These are phyloP conservation scores for Cryphonectria japonica DNA, from an alignment of 2,329 filamentous ascomycete species.

Conservation along the genomic window DNA sequence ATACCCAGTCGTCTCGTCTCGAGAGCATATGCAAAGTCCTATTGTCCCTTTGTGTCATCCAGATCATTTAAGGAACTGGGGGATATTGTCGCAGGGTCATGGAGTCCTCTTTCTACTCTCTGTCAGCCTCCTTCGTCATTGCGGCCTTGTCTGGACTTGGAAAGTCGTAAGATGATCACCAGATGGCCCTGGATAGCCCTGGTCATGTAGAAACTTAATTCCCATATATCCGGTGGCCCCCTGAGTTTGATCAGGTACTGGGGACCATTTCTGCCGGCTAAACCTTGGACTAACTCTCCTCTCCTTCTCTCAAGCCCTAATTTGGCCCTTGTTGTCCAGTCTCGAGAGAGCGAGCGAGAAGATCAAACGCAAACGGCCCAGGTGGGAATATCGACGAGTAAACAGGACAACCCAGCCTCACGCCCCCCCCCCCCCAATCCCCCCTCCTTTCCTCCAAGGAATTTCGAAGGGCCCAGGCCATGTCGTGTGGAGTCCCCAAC, in stretches of 20 bases:
- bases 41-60: background rate
- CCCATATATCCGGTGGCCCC: background rate
- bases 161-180: constrained; percentile 24
- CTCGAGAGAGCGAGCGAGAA: background rate
- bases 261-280: background rate
- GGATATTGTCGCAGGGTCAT: background rate
- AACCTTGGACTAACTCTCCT: background rate
- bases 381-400: background rate
- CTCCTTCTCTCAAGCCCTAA: too few species aligned
- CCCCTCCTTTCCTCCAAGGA: background rate
- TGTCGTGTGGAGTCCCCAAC: background rate
- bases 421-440: too few species aligned
- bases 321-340: too few species aligned
- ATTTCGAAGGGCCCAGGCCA: background rate
- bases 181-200: constrained; percentile 19
- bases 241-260: background rate
- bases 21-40: background rate
- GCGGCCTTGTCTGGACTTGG: background rate
- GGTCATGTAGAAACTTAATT: constrained; percentile 5
- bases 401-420: background rate
- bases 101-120: background rate
- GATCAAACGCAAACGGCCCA: background rate
- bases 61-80: background rate
- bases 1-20: background rate
- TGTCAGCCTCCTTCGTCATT: constrained; percentile 3